Evolutionary conservation across 2,329 filamentous ascomycete species (phyloP).

Genomic region (Akanthomyces uredinophilus): DNA sequence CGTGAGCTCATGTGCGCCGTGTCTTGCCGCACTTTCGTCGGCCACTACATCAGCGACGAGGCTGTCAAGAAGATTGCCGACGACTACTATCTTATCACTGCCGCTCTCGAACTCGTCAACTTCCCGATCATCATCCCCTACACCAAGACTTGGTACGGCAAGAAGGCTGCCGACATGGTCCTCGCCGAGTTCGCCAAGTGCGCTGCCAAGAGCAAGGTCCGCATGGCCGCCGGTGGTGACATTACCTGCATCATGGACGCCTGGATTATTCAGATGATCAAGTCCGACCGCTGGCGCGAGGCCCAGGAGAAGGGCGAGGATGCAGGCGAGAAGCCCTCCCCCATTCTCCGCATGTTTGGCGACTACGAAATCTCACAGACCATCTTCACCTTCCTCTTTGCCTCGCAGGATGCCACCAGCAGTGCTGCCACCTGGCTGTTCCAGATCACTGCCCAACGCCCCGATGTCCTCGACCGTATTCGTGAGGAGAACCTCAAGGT

Average conservation of each 20-base stretch:
- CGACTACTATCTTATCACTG: constrained; percentile 96
- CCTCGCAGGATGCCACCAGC: constrained; percentile 93
- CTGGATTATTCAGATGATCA: constrained; percentile 85
- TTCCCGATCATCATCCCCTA: constrained; percentile 94
- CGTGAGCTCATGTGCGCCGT: constrained; percentile 93
- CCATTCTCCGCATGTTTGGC: constrained; percentile 77
- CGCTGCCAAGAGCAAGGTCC: constrained; percentile 86
- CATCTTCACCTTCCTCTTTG: constrained; percentile 93
- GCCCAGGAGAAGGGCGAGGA: constrained; percentile 67
- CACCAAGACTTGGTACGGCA: constrained; percentile 95
- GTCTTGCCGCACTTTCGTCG: constrained; percentile 94
- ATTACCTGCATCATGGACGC: constrained; percentile 91
- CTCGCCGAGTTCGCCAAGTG: constrained; percentile 85
- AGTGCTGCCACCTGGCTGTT: constrained; percentile 93
- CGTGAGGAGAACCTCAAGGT: constrained; percentile 82
- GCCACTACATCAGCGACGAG: constrained; percentile 88
- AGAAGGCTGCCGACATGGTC: constrained; percentile 91
- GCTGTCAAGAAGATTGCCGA: constrained; percentile 90
- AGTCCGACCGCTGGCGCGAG: constrained; percentile 76
- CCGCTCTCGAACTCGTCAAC: constrained; percentile 93
- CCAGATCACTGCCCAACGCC: constrained; percentile 87
- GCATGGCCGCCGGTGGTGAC: constrained; percentile 83
- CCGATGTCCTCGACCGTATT: constrained; percentile 84
- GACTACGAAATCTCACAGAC: constrained; percentile 92
- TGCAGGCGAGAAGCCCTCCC: constrained; percentile 71